Percentiles rank a stretch among this genome's conserved stretches.
phyloP scores from a whole-genome alignment of 441 rosid species.

The Biscutella laevigata region DNA sequence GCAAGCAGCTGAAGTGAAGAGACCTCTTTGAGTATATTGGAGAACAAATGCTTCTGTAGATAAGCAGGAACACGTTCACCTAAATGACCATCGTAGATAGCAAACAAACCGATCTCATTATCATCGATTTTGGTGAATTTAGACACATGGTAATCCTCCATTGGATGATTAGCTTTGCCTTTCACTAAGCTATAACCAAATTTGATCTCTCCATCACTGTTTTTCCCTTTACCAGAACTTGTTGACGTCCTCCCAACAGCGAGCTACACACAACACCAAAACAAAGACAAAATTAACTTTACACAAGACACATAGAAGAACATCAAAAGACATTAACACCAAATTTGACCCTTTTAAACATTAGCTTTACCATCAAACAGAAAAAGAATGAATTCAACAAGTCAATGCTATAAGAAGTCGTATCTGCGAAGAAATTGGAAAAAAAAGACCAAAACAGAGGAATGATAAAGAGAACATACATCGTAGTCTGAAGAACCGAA shows the following conservation, averaged over 20 bases:
- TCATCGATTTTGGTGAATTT: constrained; percentile 51
- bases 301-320: neutral
- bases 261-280: constrained; percentile 29
- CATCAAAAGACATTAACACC: neutral
- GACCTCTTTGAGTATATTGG: constrained; percentile 81
- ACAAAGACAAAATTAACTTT: neutral
- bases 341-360: neutral
- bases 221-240: constrained; percentile 73
- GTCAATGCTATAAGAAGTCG: neutral
- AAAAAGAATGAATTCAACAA: neutral
- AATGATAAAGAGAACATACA: too few relatives aligned
- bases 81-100: constrained; percentile 86
- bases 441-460: too few relatives aligned
- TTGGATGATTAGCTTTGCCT: constrained; percentile 91
- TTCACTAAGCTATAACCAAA: constrained; percentile 75
- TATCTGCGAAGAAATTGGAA: neutral
- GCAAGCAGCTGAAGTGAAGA: neutral
- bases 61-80: constrained; percentile 74
- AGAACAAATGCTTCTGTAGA: constrained; percentile 71
- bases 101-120: constrained; percentile 75
- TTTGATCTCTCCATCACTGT: constrained; percentile 41
- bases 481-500: constrained; percentile 45
- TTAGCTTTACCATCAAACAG: neutral
- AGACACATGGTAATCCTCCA: constrained; percentile 91
- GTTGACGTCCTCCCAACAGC: constrained; percentile 42